phyloP scores from a whole-genome alignment of 1,284 basidiomycete genomes.

The Fomitopsis betulina region DNA sequence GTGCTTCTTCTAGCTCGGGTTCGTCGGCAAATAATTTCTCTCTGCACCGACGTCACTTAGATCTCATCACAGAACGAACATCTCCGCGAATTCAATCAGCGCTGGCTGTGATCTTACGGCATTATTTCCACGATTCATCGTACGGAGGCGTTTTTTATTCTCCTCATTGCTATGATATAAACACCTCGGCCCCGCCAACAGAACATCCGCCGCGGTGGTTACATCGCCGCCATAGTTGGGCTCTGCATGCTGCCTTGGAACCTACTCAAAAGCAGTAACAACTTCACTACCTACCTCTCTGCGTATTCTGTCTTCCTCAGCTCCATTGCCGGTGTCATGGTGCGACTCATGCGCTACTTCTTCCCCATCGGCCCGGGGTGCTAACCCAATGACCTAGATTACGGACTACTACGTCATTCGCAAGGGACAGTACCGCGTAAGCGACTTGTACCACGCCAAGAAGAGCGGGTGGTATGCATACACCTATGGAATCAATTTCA shows the following conservation, averaged over 20 bases:
- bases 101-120: constrained; percentile 86
- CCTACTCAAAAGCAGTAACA: constrained; percentile 70
- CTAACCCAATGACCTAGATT: constrained; percentile 32
- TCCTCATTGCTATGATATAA: background rate
- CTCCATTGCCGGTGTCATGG: constrained; percentile 82
- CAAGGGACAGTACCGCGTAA: constrained; percentile 66
- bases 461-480: constrained; percentile 74
- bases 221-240: constrained; percentile 73
- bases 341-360: constrained; percentile 15
- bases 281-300: constrained; percentile 80
- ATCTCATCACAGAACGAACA: constrained; percentile 52
- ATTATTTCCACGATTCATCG: constrained; percentile 75
- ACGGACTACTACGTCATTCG: constrained; percentile 80
- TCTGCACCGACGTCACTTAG: constrained; percentile 51
- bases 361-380: background rate
- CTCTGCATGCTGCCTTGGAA: constrained; percentile 80
- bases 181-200: constrained; percentile 14
- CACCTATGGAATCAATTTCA: constrained; percentile 70
- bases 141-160: constrained; percentile 24
- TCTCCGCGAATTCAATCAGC: constrained; percentile 82
- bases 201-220: constrained; percentile 84
- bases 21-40: constrained; percentile 50
- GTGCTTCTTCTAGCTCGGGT: constrained; percentile 5
- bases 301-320: constrained; percentile 82
- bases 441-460: constrained; percentile 62